Evolutionary conservation across 140 eudicot genomes (phyloP).

Genomic region (Anethum foeniculum): DNA sequence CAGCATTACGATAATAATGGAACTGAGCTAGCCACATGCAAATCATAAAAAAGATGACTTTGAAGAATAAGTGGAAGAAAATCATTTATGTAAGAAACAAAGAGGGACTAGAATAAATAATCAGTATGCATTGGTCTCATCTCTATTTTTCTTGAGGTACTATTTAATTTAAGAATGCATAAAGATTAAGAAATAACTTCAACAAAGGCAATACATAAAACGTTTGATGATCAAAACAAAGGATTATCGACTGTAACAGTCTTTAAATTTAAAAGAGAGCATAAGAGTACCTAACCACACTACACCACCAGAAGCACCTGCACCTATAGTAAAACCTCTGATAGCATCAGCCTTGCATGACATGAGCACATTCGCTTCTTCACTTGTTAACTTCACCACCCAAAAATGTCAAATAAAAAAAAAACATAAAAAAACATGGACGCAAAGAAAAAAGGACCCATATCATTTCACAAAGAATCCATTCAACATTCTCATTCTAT

Average conservation of each 20-base stretch:
- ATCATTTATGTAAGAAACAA: not conserved
- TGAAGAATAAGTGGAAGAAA: not conserved
- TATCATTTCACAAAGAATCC: not conserved
- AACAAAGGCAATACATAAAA: not conserved
- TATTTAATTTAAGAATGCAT: not conserved
- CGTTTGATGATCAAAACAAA: not conserved
- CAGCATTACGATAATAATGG: not conserved
- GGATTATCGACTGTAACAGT: not conserved
- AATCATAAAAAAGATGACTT: not conserved
- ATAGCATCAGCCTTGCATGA: conserved; percentile 41
- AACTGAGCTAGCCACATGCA: not conserved
- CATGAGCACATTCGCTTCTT: conserved; percentile 51
- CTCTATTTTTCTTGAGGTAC: not conserved
- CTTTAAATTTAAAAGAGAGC: not conserved
- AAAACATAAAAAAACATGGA: not conserved
- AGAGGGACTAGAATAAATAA: not conserved
- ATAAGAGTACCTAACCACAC: conserved; percentile 54
- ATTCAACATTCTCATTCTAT: not conserved
- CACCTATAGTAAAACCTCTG: conserved; percentile 48
- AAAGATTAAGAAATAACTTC: not conserved
- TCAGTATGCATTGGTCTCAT: not conserved
- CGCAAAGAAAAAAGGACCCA: not conserved
- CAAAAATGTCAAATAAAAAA: not conserved
- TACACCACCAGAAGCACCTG: conserved; percentile 40
- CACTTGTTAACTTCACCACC: conserved; percentile 46